Evolutionary conservation across 2,329 filamentous ascomycete genomes (phyloP), one percentile per base, ranked within the genome.

Genomic region (Mycosphaerella sp.): DNA sequence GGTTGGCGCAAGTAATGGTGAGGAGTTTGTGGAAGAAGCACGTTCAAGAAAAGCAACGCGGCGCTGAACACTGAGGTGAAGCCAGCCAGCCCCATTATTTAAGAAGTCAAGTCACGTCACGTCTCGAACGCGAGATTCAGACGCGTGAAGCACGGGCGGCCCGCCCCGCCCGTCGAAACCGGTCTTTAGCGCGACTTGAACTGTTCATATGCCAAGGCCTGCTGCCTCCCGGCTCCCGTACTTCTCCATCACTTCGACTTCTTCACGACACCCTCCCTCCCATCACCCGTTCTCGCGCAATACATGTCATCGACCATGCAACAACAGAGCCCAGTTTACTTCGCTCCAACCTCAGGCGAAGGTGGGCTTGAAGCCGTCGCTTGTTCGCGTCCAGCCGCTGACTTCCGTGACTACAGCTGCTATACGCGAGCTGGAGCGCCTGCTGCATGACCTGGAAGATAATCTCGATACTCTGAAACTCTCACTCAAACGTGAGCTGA

Each of bases 401-500:
- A 41, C 17, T 17, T 41, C 6, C 16, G 8, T n/a, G 10, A 17
- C 14, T 13, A 28, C 37, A 51, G 46, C 50, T 58, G 63, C 50
- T 28, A 55, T 54, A 14, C 50, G 55, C 34, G 55, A 64, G 45
- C 58, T 66, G 18, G 63, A 66, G 39, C 57, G 59, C 9, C 60
- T 67, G 16, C 53, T 67, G 14, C 41, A 41, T 1, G 50, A 62
- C 14, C 57, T 67, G n/a, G 58, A 66, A 45, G 47, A 50, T 12
- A 65, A 65, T 39, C 50, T 64, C 2, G 52, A 63, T 27, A 50
- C 45, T 35, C 60, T 62, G 28, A 62, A 58, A 39, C 47, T 62
- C 14, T 64, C 64, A 2, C 42, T 65, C 34, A 56, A 64, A 41
- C 55, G 64, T 66, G 42, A 28, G 58, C 46, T 12, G 7, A 36